Percentiles rank a stretch among this genome's conserved stretches.
Evolutionary conservation across 2,329 filamentous ascomycete genomes (phyloP).

Genomic region (Sporothrix mexicana): DNA sequence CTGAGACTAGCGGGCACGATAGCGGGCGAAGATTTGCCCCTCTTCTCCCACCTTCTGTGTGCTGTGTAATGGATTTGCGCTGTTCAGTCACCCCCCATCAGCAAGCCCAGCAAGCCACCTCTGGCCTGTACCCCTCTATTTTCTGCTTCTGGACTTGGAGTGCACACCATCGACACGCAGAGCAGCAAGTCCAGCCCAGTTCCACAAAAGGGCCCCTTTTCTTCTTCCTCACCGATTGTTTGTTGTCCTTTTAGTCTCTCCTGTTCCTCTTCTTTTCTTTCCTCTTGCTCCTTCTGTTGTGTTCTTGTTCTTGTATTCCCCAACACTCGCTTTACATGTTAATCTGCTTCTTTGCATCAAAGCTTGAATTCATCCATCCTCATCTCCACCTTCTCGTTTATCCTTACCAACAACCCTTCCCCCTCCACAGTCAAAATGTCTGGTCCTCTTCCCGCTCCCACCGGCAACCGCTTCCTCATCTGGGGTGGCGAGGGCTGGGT

Average conservation of each 20-base stretch:
- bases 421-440: constrained; percentile 34
- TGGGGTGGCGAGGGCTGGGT: constrained; percentile 70
- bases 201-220: constrained; percentile 33
- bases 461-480: constrained; percentile 60
- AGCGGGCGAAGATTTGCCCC: constrained; percentile 28
- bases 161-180: constrained; percentile 17
- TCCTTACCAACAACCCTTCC: background rate
- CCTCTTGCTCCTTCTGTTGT: background rate
- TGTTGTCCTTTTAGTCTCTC: constrained; percentile 22
- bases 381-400: background rate
- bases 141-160: constrained; percentile 20
- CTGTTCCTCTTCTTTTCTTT: background rate
- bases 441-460: constrained; percentile 36
- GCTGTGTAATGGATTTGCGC: constrained; percentile 24
- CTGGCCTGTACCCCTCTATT: constrained; percentile 15
- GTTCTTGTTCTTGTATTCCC: background rate
- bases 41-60: constrained; percentile 27
- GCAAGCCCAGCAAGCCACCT: background rate
- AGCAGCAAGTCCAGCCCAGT: constrained; percentile 1
- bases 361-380: background rate
- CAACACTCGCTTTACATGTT: constrained; percentile 20
- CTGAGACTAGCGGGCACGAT: background rate
- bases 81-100: background rate
- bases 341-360: background rate
- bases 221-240: constrained; percentile 33